These are phyloP conservation scores for Anethum foeniculum DNA, from an alignment of 140 eudicot species.

Conservation along the genomic window DNA sequence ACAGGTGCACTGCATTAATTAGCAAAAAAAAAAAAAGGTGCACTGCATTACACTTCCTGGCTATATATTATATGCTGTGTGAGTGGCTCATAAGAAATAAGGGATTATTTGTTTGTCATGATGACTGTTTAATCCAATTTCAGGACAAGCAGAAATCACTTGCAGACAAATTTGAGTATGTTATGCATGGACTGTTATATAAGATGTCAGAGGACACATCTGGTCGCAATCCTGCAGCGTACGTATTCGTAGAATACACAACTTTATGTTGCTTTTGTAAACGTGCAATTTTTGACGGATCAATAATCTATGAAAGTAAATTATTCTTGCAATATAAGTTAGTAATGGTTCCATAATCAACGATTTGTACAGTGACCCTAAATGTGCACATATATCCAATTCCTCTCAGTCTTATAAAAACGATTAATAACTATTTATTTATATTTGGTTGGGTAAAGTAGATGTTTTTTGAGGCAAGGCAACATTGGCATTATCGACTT, in stretches of 20 bases:
- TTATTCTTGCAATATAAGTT: neutral
- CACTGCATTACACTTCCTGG: neutral
- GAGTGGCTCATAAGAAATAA: neutral
- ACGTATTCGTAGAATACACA: constrained; percentile 20
- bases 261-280: neutral
- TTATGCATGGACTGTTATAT: constrained; percentile 81
- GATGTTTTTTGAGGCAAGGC: neutral
- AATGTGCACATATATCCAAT: neutral
- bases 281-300: neutral
- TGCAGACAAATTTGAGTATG: constrained; percentile 83
- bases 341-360: neutral
- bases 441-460: neutral
- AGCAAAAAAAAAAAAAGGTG: neutral
- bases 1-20: neutral
- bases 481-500: neutral
- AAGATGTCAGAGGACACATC: constrained; percentile 54
- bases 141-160: constrained; percentile 73
- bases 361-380: neutral
- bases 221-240: constrained; percentile 43
- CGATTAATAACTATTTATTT: neutral
- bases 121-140: constrained; percentile 8
- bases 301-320: neutral
- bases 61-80: neutral
- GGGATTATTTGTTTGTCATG: neutral
- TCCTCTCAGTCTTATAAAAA: neutral